Base-by-base conservation (phyloP, 768 basidiomycete genomes). In the Kwoniella sp. region DNA sequence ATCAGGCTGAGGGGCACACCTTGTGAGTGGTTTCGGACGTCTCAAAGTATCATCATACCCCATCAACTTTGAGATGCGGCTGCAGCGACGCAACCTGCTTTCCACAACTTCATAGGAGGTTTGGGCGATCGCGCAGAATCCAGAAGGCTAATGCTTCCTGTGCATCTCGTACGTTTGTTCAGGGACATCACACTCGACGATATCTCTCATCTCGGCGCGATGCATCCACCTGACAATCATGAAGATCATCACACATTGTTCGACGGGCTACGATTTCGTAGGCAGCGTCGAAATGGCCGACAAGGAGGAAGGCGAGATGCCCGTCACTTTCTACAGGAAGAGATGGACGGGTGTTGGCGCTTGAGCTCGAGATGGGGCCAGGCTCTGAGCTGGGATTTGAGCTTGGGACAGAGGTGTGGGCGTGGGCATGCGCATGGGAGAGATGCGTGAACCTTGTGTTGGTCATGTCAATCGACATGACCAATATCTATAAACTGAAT, bases 251-350 rank as follows among this genome's bases (percentile, higher is more conserved):
- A 77, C 75, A 2, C 70, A 70, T 29, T 64, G 59, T 47, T 25
- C 52, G 29, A 55, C 55, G 8, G 73, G 73, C 17, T 77, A 77
- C 58, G 75, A 77, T 50, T 73, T 73, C 45, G 73, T 74, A 20
- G 73, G 73, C 4, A 68, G 63, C 34, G 69, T 77, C 25, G 73
- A 74, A 41, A 77, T 74, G 75, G 67, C 71, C 23, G 75, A 77
- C 57, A 65, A 48, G 54, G 75, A 77, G 26, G 75, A 77, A 51
- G 73, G 65, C 1, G 73, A 77, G 54, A 70, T 77, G 71, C 69
- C 75, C 7, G 67, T 66, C 4, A 73, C 64, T 7, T 77, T 77
- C 58, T 77, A 73, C 48, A 55, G 75, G 55, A 59, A 57, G 38
- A 61, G 47, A 58, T 64, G 68, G 65, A 7, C 41, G 41, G 4